These are phyloP conservation scores for Auriscalpium orientale DNA, from an alignment of 768 basidiomycete genomes.

Conservation along the genomic window DNA sequence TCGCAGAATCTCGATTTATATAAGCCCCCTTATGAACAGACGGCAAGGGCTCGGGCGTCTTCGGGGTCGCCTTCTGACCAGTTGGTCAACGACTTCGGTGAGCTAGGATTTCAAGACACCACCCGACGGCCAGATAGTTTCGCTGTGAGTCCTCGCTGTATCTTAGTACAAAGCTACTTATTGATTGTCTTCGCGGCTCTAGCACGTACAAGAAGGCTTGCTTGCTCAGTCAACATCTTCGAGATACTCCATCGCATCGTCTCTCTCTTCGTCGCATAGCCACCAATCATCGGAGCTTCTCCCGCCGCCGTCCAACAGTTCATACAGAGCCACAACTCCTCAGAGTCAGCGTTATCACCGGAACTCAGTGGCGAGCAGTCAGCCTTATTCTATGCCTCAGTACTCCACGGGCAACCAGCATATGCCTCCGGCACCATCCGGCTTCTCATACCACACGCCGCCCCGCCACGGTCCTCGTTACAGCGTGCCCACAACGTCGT, in stretches of 20 bases:
- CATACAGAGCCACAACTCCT: conserved; percentile 8
- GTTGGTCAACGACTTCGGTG: conserved; percentile 57
- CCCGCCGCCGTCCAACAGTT: conserved; percentile 17
- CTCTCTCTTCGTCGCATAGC: conserved; percentile 22
- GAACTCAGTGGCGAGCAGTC: conserved; percentile 20
- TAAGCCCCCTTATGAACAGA: conserved; percentile 63
- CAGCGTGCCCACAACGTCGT: conserved; percentile 57
- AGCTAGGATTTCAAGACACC: conserved; percentile 47
- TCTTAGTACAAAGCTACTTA: background rate
- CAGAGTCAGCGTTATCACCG: conserved; percentile 10
- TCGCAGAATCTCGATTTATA: conserved; percentile 61
- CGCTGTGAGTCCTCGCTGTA: conserved; percentile 31
- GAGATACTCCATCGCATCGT: conserved; percentile 3
- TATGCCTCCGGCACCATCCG: conserved; percentile 24
- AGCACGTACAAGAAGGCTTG: conserved; percentile 3
- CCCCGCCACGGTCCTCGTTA: conserved; percentile 49
- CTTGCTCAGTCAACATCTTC: background rate
- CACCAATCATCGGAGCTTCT: conserved; percentile 29
- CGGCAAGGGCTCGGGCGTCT: conserved; percentile 20
- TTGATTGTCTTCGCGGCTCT: background rate
- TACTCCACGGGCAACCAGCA: conserved; percentile 45
- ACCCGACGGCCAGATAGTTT: conserved; percentile 47
- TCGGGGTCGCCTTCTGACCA: conserved; percentile 39
- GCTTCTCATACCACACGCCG: conserved; percentile 28
- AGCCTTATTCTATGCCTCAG: conserved; percentile 23